A percentile compares a stretch with the other conserved stretches of the same genome.
These are phyloP conservation scores for Leccinellum luteum DNA, from an alignment of 768 basidiomycete genomes.

Conservation along the genomic window DNA sequence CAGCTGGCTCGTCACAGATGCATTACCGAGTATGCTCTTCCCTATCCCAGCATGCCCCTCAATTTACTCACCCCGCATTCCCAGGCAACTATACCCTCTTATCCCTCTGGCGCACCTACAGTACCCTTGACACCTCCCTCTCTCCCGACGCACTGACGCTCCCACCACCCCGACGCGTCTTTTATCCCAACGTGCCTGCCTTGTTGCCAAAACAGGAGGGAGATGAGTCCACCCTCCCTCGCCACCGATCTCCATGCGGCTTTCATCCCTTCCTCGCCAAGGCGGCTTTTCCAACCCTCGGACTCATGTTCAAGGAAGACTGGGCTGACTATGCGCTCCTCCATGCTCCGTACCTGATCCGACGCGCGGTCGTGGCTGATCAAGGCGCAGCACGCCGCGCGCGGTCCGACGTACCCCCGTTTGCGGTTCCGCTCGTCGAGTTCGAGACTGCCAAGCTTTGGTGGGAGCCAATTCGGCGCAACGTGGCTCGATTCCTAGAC, in stretches of 20 bases:
- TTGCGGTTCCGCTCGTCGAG: constrained; percentile 43
- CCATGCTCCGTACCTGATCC: constrained; percentile 67
- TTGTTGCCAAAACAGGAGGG: constrained; percentile 44
- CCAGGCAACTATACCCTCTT: constrained; percentile 68
- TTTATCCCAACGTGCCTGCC: constrained; percentile 68
- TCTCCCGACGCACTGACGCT: constrained; percentile 49
- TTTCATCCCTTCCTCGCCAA: constrained; percentile 74
- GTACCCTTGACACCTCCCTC: constrained; percentile 52
- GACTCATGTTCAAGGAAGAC: constrained; percentile 66
- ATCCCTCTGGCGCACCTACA: constrained; percentile 75
- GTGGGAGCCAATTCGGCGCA: constrained; percentile 62
- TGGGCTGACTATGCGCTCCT: constrained; percentile 75
- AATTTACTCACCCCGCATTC: neutral
- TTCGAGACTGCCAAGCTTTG: constrained; percentile 50
- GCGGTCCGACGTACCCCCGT: constrained; percentile 21
- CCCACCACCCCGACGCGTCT: constrained; percentile 66
- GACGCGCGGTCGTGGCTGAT: constrained; percentile 77
- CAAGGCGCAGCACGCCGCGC: constrained; percentile 56
- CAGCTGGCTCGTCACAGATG: too few relatives aligned
- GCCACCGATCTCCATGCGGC: constrained; percentile 52
- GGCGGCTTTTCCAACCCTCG: constrained; percentile 69
- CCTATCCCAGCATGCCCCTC: neutral
- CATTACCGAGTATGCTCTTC: constrained; percentile 42
- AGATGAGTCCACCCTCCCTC: constrained; percentile 30
- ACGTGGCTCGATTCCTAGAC: constrained; percentile 44